Percentiles rank a stretch among this genome's conserved stretches.
Evolutionary conservation across 257 asterid genomes (phyloP).

Genomic region (Jacaranda copaia): DNA sequence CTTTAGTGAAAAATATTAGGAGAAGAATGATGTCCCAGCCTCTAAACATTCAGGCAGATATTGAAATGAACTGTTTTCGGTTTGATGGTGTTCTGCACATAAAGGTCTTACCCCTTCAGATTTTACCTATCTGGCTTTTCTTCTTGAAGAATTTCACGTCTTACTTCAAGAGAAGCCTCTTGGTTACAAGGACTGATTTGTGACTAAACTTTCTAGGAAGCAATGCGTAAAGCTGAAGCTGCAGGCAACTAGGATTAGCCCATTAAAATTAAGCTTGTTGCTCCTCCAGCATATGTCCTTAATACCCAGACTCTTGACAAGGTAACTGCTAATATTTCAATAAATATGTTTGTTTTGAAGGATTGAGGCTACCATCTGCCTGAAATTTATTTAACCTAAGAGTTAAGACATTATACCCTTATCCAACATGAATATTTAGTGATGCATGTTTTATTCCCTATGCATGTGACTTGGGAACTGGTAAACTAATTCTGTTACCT

Average conservation of each 20-base stretch:
- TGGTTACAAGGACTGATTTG: slow-evolving; percentile 22
- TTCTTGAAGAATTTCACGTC: not conserved
- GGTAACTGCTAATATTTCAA: slow-evolving; percentile 50
- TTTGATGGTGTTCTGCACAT: slow-evolving; percentile 97
- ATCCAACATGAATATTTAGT: not conserved
- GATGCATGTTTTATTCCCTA: not conserved
- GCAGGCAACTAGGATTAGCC: slow-evolving; percentile 95
- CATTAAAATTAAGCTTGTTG: slow-evolving; percentile 91
- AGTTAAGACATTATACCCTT: not conserved
- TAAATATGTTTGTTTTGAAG: slow-evolving; percentile 12
- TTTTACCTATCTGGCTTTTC: slow-evolving; percentile 15
- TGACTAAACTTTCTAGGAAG: slow-evolving; percentile 62
- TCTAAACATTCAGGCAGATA: slow-evolving; percentile 84
- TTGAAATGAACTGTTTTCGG: slow-evolving; percentile 93
- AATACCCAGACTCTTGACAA: slow-evolving; percentile 91
- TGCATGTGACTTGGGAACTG: not conserved
- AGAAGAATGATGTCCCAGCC: slow-evolving; percentile 99
- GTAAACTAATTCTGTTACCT: slow-evolving; percentile 3
- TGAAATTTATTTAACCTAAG: not conserved
- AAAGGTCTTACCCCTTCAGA: slow-evolving; percentile 58
- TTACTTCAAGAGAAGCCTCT: slow-evolving; percentile 11
- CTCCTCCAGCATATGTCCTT: slow-evolving; percentile 91
- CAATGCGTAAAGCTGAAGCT: slow-evolving; percentile 99
- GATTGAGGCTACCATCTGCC: slow-evolving; percentile 14
- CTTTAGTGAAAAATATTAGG: slow-evolving; percentile 80